Base-by-base conservation (phyloP, 2,329 filamentous ascomycete species). In the Apiospora malaysiana region DNA sequence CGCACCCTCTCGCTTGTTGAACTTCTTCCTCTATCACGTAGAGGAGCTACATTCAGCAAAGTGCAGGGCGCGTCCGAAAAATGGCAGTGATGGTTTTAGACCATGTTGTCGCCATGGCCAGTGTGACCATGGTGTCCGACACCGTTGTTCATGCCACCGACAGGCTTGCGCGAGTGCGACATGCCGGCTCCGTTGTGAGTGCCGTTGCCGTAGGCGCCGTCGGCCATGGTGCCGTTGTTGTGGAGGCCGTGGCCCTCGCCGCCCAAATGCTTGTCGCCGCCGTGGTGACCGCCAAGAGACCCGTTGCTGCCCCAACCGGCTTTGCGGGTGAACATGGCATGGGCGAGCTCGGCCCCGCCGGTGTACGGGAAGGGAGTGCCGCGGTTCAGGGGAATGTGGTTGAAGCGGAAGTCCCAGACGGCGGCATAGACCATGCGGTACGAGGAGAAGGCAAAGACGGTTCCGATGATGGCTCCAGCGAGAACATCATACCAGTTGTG, bases 401-500 rank as follows among this genome's bases (percentile, higher is more conserved):
- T 88, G 74, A 78, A 91, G 37, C 90, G 82, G 84, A 89, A 92
- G 78, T 93, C 90, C 89, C 90, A 93, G 68, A 93, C 83, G 10
- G 86, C 83, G 0, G 90, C 90, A 74, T 92, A 93, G 2, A 88
- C 86, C 89, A 92, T 92, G 69, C 91, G 84, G 78, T 92, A 93
- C 0, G 86, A 79, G 1, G 86, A 88, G 75, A 92, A 90, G 0
- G 91, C 91, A 81, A 92, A 88, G 71, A 88, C 77, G 1, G 87
- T 90, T 2, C 91, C 92, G 65, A 93, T 92, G 51, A 87, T 77
- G 0, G 86, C 91, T 6, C 91, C 92, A 0, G 89, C 90, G 0
- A 93, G 71, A n/a, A 92, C 83, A 70, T 94, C 92, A 72, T 93
- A 93, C 90, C 91, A 92, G 81, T 94, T 91, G 81, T 94, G 92